Conservation (phyloP, 1,284 basidiomycete genomes). For the Ustilago loliicola region DNA sequence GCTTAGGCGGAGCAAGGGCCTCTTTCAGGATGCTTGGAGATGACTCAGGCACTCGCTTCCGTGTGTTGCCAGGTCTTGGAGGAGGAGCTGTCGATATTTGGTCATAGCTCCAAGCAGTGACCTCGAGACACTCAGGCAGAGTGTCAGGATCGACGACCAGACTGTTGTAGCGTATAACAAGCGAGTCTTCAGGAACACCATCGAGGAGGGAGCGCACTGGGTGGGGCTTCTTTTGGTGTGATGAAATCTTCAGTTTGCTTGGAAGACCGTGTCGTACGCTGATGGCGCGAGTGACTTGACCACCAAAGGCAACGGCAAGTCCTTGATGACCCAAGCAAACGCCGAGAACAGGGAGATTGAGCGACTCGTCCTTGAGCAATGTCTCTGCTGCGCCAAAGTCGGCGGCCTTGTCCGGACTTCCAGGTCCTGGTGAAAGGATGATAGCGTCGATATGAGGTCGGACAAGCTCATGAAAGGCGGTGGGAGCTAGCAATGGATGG, state of each 20-base stretch:
- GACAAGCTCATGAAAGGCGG: conserved; percentile 51
- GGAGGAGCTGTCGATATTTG: conserved; percentile 39
- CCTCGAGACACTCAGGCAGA: conserved; percentile 72
- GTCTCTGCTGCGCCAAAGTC: conserved; percentile 65
- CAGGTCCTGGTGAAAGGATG: conserved; percentile 67
- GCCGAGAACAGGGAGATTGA: conserved; percentile 80
- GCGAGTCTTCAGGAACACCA: conserved; percentile 74
- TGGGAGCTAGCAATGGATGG: conserved; percentile 48
- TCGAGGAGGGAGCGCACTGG: conserved; percentile 77
- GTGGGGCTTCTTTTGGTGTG: background rate
- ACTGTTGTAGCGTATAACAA: conserved; percentile 85
- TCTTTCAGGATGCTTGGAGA: conserved; percentile 7
- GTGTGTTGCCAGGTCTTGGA: conserved; percentile 34
- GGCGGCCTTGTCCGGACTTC: conserved; percentile 50
- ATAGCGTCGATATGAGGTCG: conserved; percentile 64
- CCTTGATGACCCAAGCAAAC: conserved; percentile 95
- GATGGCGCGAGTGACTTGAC: conserved; percentile 62
- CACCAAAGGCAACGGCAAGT: conserved; percentile 83
- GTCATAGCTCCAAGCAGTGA: conserved; percentile 71
- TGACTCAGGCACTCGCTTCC: background rate
- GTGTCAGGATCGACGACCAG: conserved; percentile 72
- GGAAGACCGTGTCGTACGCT: conserved; percentile 59
- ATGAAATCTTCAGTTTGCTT: conserved; percentile 44
- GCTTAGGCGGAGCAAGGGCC: conserved; percentile 21
- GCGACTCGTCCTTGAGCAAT: conserved; percentile 48